Base-by-base conservation (phyloP, 192 early-diverging fungal genomes). In the Endogone sp. region DNA sequence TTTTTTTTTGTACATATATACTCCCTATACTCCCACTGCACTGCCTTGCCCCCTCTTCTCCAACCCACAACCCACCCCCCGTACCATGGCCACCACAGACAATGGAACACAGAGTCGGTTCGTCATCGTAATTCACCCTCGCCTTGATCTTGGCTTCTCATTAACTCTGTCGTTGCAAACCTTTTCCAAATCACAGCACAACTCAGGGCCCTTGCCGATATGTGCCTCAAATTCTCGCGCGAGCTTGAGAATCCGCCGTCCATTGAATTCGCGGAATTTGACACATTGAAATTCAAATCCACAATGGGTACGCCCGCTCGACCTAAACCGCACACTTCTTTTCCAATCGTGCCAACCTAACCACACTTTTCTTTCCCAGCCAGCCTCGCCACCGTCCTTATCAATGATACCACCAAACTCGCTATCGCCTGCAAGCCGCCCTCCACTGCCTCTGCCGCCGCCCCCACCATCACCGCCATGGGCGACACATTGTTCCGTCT, bases 391-490 rank as follows among this genome's bases (percentile, higher is more conserved):
- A 49, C 37, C 37, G 37, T 49, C 37, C 37, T 49, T 16, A 49
- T 49, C 37, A 49, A 49, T 16, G 37, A 49, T 16, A 16, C 37
- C 37, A 78, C 77, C 49, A 78, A 81, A 58, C 56, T 72, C 2
- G 63, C 76, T 23, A 44, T 81, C 20, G 70, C 76, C 2, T 81
- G 76, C 30, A 81, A 81, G 63, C 79, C 79, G 21, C 76, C 79
- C 2, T 77, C 72, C 32, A 69, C 74, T 13, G 54, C 76, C 24
- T 68, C 68, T 60, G 62, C 68, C 3, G 79, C 76, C 22, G 62
- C 75, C 25, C 68, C 64, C 3, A 78, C 75, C 62, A 68, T 81
- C 25, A 65, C 77, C n/a, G 59, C 69, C 1, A 49, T 81, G 23
- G 76, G 66, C 9, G 76, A 81, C 30, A 75, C 79, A 0, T 69